Percentiles rank a stretch among this genome's conserved stretches.
phyloP scores from a whole-genome alignment of 2,329 filamentous ascomycete genomes.

The Aciculosporium take region DNA sequence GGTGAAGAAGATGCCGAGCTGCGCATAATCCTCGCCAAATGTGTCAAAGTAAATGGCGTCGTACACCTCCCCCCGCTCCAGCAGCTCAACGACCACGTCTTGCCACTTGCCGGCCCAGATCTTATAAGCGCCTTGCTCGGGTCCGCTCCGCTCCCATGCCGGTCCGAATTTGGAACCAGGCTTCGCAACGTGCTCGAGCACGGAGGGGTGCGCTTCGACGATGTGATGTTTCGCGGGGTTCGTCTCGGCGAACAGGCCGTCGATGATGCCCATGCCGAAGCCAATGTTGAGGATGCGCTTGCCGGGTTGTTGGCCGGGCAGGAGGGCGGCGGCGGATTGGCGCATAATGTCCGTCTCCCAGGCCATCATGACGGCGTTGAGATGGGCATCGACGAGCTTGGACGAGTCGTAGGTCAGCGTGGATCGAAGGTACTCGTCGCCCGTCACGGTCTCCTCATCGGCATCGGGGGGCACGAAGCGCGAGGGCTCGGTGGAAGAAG shows the following conservation, averaged over 20 bases:
- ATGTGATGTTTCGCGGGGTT: slow-evolving; percentile 63
- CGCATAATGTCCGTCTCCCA: slow-evolving; percentile 86
- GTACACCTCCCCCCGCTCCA: slow-evolving; percentile 55
- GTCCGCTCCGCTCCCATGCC: slow-evolving; percentile 38
- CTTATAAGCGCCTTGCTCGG: slow-evolving; percentile 53
- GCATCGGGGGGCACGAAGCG: slow-evolving; percentile 21
- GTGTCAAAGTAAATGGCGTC: slow-evolving; percentile 96
- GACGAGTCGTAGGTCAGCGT: slow-evolving; percentile 48
- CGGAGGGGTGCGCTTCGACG: slow-evolving; percentile 69
- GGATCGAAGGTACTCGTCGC: slow-evolving; percentile 54
- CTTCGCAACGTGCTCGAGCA: slow-evolving; percentile 48
- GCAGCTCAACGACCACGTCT: slow-evolving; percentile 55
- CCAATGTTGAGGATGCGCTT: slow-evolving; percentile 71
- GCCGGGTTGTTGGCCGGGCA: slow-evolving; percentile 31
- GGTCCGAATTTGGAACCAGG: slow-evolving; percentile 37
- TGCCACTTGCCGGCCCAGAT: slow-evolving; percentile 65
- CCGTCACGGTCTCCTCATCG: slow-evolving; percentile 38
- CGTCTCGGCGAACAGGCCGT: slow-evolving; percentile 57
- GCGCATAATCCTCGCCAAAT: slow-evolving; percentile 83
- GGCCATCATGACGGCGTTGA: slow-evolving; percentile 86
- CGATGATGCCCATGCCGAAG: slow-evolving; percentile 84
- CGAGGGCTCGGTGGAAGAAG: slow-evolving; percentile 8
- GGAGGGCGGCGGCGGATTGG: slow-evolving; percentile 54
- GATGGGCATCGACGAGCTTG: slow-evolving; percentile 57
- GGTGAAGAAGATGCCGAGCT: slow-evolving; percentile 74